Base-by-base conservation (phyloP, 1,284 basidiomycete species). In the Ganoderma meredithae region DNA sequence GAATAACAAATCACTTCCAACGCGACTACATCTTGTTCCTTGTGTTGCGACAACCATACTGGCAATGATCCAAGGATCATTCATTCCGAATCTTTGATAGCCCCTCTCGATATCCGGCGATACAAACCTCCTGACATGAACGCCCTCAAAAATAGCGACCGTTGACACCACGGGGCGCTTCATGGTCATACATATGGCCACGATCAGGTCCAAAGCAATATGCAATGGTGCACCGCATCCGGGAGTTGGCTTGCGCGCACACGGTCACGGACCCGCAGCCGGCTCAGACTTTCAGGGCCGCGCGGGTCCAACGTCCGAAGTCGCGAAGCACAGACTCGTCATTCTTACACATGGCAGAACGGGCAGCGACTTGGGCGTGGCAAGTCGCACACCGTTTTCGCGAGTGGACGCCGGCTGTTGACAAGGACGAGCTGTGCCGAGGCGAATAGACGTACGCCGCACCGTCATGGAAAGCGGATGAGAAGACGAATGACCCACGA, bases 381-480 rank as follows among this genome's bases (percentile, higher is more conserved):
- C 36, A 60, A 52, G 52, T 6, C 25, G n/a, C 7, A 44, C 36
- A 13, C 55, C 49, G 8, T n/a, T 55, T 53, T 19, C 27, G 59
- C 36, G 33, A 15, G 47, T 33, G 63, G 53, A 36, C 60, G 65
- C 61, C 43, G 58, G n/a, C 17, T 40, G 36, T 52, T 65, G 59
- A 61, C 60, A 56, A 60, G 52, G 4, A 25, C 40, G 61, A 49
- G 33, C 22, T 44, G 44, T 10, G 53, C 44, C 56, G 64, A 55
- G 31, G 58, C 64, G 66, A 70, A 60, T 22, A 68, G 61, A 47
- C 22, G 62, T n/a, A 19, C 56, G 60, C 65, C 62, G 43, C 22
- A 67, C 67, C 52, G 65, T 22, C 3, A 69, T 71, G 70, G 67
- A 69, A 67, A 65, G 56, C 40, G 43, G 62, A 59, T 33, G 65